These are phyloP conservation scores for Coriolopsis trogii DNA, from an alignment of 1,284 basidiomycete species.

Conservation along the genomic window DNA sequence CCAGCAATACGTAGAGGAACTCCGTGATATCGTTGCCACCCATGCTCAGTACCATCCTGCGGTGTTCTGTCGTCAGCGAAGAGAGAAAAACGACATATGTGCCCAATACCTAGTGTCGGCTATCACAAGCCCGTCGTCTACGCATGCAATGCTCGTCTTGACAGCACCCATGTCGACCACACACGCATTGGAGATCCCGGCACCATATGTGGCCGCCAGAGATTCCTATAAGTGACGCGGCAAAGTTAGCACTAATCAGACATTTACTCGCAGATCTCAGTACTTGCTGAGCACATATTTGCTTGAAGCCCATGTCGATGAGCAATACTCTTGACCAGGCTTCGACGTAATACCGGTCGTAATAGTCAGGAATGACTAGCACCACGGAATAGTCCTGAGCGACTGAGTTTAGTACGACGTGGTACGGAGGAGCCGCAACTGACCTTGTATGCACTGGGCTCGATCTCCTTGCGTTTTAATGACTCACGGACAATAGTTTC, in stretches of 20 bases:
- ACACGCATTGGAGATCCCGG: constrained; percentile 93
- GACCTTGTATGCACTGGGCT: constrained; percentile 64
- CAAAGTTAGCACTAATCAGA: neutral
- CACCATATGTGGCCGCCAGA: constrained; percentile 92
- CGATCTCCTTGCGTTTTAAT: constrained; percentile 65
- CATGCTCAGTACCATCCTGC: constrained; percentile 82
- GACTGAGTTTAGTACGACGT: neutral
- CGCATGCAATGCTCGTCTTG: constrained; percentile 87
- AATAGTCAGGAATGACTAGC: constrained; percentile 92
- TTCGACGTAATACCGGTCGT: constrained; percentile 83
- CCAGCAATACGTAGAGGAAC: constrained; percentile 82
- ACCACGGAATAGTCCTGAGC: constrained; percentile 84
- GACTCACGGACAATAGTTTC: constrained; percentile 69
- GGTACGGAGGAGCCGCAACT: neutral
- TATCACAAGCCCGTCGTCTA: constrained; percentile 93
- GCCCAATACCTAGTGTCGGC: constrained; percentile 78
- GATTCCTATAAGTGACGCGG: constrained; percentile 65
- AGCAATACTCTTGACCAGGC: constrained; percentile 81
- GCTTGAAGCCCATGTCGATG: constrained; percentile 87
- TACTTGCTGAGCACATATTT: constrained; percentile 89
- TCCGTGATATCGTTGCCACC: constrained; percentile 95
- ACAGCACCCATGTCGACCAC: constrained; percentile 94
- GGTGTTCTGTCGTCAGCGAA: constrained; percentile 7
- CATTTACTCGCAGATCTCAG: constrained; percentile 18
- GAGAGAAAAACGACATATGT: neutral